These are phyloP conservation scores for Gossypium mustelinum DNA, from an alignment of 345 rosid species.

Conservation along the genomic window DNA sequence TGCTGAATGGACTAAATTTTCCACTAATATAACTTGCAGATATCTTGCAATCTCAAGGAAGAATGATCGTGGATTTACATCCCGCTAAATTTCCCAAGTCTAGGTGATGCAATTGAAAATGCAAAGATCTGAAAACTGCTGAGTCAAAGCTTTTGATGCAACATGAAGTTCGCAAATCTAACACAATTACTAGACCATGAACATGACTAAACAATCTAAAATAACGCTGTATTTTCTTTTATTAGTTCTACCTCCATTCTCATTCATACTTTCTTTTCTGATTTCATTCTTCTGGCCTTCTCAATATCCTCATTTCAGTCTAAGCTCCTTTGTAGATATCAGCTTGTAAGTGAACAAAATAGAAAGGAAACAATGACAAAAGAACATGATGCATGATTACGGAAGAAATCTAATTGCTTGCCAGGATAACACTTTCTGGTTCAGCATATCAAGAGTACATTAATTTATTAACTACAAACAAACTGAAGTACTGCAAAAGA, in stretches of 20 bases:
- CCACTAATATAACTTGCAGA: slow-evolving; percentile 27
- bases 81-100: slow-evolving; percentile 48
- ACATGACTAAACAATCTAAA: slow-evolving; percentile 6
- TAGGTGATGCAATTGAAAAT: slow-evolving; percentile 58
- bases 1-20: background rate
- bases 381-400: background rate
- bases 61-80: slow-evolving; percentile 60
- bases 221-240: background rate
- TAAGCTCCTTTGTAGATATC: background rate
- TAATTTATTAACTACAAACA: background rate
- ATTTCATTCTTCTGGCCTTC: background rate
- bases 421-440: background rate
- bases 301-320: background rate
- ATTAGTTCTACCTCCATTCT: slow-evolving; percentile 1
- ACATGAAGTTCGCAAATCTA: slow-evolving; percentile 47
- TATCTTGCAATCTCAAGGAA: slow-evolving; percentile 65
- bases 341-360: background rate
- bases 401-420: background rate
- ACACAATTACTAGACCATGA: background rate
- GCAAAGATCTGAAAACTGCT: slow-evolving; percentile 43
- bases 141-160: slow-evolving; percentile 57
- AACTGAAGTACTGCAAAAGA: background rate
- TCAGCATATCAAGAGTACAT: background rate
- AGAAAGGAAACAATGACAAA: background rate
- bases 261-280: background rate